Base-by-base conservation (phyloP, 225 moss, liverwort and hornwort species). In the Physcomitrellopsis africana region DNA sequence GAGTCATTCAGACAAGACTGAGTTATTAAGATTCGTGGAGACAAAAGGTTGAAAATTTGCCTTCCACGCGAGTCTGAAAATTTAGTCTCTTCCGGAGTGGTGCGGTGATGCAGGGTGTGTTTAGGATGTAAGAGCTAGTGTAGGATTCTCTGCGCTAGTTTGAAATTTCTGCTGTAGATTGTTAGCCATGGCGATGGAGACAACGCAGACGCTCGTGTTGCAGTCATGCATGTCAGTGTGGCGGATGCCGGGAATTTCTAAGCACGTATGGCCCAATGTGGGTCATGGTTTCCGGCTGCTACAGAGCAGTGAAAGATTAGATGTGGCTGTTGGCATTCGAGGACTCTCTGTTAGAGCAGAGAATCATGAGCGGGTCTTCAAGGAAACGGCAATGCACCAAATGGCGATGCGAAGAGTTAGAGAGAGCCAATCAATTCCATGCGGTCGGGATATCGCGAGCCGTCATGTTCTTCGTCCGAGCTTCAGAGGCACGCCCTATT, bases 181-280 rank as follows among this genome's bases (percentile, higher is more conserved):
- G 76, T 17, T 26, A 56, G 74, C 56, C 51, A n/a, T 78, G 81
- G 72, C 69, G 55, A 78, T 83, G 75, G 80, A 78, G 55, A 68
- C 86, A 19, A 29, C 80, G 54, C 83, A 80, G 45, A 75, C 56
- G 52, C 29, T 78, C n/a, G 44, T 76, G 72, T 67, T 80, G 64
- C 83, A 83, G 26, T 86, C 78, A 17, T 75, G 69, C 75, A 60
- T 72, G 65, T 76, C 61, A 20, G 60, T 72, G 42, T 70, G 55
- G 76, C 68, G 73, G 66, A 11, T 67, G 61, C 67, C 72, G 18
- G 64, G 45, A 32, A 51, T 27, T 23, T 37, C 49, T 15, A 24
- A 14, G 12, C 13, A 10, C 48, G 67, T 61, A 49, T 55, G 75
- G 67, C 60, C 24, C 18, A 26, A 61, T 49, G 43, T 62, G 23